phyloP scores from a whole-genome alignment of 495 filamentous ascomycete species.

The Aspergillus olivimuriae region DNA sequence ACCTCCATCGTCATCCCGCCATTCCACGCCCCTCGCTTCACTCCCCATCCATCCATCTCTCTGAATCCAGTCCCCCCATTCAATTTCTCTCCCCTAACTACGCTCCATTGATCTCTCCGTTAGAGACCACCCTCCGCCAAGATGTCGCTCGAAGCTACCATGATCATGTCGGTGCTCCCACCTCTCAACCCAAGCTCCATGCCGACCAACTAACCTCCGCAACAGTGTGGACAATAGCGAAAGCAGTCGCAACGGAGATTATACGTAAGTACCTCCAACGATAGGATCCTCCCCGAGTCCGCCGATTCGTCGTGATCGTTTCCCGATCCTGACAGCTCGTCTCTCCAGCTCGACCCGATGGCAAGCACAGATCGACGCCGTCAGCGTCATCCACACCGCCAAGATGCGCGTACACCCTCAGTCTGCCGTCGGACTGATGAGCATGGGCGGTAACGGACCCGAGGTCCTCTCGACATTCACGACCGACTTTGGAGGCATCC shows the following conservation, averaged over 20 bases:
- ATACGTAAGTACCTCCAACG: constrained; percentile 39
- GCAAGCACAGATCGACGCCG: constrained; percentile 91
- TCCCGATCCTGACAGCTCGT: no score
- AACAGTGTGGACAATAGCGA: constrained; percentile 93
- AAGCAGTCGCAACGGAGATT: constrained; percentile 95
- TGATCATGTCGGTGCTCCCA: constrained; percentile 56
- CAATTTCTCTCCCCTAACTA: constrained; percentile 7
- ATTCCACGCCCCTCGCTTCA: constrained; percentile 4
- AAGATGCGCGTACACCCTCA: constrained; percentile 94
- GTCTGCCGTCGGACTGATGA: constrained; percentile 96
- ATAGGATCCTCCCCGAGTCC: background rate
- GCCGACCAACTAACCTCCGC: constrained; percentile 18
- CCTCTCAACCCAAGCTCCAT: constrained; percentile 8
- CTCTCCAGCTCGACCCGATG: constrained; percentile 71
- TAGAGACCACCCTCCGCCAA: no score
- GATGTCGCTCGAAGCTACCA: constrained; percentile 68
- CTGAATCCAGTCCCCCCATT: constrained; percentile 7
- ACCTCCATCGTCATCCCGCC: constrained; percentile 6
- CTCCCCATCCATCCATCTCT: constrained; percentile 5
- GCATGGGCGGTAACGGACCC: constrained; percentile 94
- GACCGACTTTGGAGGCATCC: constrained; percentile 87
- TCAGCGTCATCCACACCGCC: constrained; percentile 87
- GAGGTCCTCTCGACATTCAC: constrained; percentile 96
- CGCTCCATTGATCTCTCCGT: no score
- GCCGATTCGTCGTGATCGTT: no score